Conservation (phyloP, 2,329 filamentous ascomycete species). For the Stromatinia cepivora region DNA sequence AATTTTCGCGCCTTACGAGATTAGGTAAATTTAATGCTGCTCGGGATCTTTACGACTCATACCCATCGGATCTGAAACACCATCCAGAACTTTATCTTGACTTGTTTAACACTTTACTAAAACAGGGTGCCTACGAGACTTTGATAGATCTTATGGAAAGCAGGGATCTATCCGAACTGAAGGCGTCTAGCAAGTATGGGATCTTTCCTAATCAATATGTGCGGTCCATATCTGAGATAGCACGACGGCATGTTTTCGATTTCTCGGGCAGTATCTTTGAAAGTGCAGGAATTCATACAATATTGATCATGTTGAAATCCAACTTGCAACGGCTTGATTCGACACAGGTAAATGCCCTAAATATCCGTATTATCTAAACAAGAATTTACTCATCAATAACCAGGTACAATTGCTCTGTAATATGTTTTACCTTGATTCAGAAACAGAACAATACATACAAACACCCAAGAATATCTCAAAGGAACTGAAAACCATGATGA, state of each 20-base stretch:
- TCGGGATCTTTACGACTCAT: not conserved
- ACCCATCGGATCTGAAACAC: not conserved
- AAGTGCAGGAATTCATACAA: too few relatives aligned
- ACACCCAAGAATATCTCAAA: fast-evolving
- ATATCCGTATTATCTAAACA: not conserved
- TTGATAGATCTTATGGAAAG: not conserved
- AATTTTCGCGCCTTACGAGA: not conserved
- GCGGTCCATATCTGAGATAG: not conserved
- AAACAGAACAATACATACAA: not conserved
- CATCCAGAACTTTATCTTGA: not conserved
- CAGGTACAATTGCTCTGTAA: slow-evolving; percentile 1
- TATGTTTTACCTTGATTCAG: not conserved
- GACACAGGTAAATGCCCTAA: not conserved
- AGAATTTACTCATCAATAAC: not conserved
- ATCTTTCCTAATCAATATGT: not conserved
- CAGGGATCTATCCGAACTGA: not conserved
- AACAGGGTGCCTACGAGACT: not conserved
- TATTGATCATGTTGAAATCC: not conserved
- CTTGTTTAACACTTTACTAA: not conserved
- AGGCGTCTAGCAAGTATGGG: not conserved
- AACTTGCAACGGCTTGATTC: not conserved
- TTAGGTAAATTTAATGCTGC: not conserved
- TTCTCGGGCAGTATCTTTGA: not conserved
- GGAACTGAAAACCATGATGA: fast-evolving
- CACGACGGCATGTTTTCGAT: not conserved